Percentiles rank a stretch among this genome's conserved stretches.
Evolutionary conservation across 192 early-diverging fungal species (phyloP).

Genomic region (Cetraspora pellucida): DNA sequence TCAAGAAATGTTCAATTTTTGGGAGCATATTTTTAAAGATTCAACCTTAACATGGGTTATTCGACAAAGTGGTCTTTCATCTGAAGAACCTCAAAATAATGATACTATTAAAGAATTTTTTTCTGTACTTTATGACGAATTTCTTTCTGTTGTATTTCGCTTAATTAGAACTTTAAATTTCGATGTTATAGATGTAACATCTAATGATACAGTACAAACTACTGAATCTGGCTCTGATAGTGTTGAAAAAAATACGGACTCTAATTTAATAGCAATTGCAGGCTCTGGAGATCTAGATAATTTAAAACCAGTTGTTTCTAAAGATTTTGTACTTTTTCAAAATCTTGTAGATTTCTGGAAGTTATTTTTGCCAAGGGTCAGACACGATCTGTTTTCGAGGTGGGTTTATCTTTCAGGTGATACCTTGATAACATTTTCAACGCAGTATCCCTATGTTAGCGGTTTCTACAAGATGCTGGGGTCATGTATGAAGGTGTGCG

Average conservation of each 20-base stretch:
- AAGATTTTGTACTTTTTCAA: constrained; percentile 70
- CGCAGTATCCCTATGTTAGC: constrained; percentile 64
- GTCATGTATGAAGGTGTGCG: constrained; percentile 48
- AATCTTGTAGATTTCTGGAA: constrained; percentile 71
- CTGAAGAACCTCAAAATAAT: constrained; percentile 33
- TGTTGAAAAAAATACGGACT: background rate
- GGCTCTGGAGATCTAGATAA: constrained; percentile 52
- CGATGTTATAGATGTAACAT: constrained; percentile 35
- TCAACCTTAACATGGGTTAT: constrained; percentile 14
- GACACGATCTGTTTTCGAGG: constrained; percentile 45
- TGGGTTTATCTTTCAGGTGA: constrained; percentile 66
- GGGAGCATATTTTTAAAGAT: constrained; percentile 60
- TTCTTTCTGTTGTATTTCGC: constrained; percentile 45
- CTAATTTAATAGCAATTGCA: constrained; percentile 24
- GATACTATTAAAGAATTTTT: constrained; percentile 35
- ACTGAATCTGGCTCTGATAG: background rate
- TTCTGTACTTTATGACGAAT: constrained; percentile 57
- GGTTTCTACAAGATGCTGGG: constrained; percentile 74
- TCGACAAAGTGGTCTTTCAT: background rate
- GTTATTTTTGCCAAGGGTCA: constrained; percentile 49
- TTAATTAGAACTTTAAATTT: constrained; percentile 47
- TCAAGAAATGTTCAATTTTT: constrained; percentile 59
- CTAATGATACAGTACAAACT: background rate
- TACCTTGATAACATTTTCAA: constrained; percentile 53
- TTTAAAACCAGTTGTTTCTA: constrained; percentile 56